phyloP scores from a whole-genome alignment of 2,329 filamentous ascomycete genomes.

The Venturiaceae sp. region DNA sequence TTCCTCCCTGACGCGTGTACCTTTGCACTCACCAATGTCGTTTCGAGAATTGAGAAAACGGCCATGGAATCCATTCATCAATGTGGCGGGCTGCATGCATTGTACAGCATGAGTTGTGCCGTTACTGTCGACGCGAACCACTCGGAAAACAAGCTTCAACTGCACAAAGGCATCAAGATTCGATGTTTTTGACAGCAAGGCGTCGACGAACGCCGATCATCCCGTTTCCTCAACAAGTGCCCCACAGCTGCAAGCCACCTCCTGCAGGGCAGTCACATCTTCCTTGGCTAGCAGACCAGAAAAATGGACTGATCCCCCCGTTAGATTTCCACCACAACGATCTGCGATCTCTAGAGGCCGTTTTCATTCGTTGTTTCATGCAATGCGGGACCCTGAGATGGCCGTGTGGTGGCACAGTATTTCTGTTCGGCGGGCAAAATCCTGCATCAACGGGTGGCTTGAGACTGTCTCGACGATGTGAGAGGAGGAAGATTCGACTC shows the following conservation, averaged over 20 bases:
- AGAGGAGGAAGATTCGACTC: not conserved
- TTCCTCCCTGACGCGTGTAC: not conserved
- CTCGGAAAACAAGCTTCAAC: not conserved
- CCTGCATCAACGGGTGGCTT: not conserved
- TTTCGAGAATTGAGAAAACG: no score
- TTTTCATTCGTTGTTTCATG: not conserved
- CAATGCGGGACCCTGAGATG: not conserved
- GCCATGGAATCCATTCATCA: not conserved
- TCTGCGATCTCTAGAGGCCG: not conserved
- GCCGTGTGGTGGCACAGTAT: not conserved
- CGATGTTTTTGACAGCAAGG: not conserved
- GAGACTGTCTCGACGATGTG: not conserved
- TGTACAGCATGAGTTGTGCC: not conserved
- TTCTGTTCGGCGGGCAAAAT: not conserved
- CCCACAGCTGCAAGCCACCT: not conserved
- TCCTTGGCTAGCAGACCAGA: not conserved
- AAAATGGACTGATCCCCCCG: not conserved
- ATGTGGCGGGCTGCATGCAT: not conserved
- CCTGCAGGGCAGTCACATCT: not conserved
- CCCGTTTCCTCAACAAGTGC: not conserved
- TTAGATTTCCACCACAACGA: not conserved
- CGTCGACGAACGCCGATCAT: not conserved
- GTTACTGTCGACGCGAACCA: not conserved
- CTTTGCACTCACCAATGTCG: not conserved
- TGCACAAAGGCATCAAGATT: no score